A percentile compares a stretch with the other conserved stretches of the same genome.
phyloP scores from a whole-genome alignment of 208 protist species.

The Trypanosoma avium region DNA sequence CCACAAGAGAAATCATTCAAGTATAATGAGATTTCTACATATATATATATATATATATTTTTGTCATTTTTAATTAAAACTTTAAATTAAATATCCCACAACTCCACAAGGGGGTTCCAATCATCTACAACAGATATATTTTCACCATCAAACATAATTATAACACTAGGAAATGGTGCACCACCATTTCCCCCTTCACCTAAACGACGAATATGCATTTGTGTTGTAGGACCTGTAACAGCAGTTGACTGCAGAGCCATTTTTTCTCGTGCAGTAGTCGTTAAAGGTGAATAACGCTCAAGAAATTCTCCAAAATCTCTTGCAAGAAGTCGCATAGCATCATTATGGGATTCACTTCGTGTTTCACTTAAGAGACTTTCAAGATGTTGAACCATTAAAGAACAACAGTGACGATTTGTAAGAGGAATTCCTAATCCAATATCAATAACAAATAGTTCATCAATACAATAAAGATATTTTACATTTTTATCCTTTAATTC shows the following conservation, averaged over 20 bases:
- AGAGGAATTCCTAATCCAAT: constrained; percentile 71
- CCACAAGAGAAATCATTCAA: too few relatives aligned
- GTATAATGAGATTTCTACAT: too few relatives aligned
- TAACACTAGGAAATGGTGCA: constrained; percentile 58
- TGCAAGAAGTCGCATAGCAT: constrained; percentile 60
- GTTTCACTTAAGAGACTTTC: constrained; percentile 43
- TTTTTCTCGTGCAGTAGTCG: constrained; percentile 40
- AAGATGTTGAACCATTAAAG: constrained; percentile 38
- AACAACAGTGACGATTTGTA: constrained; percentile 47
- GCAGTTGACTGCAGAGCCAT: constrained; percentile 63
- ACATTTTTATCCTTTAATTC: background rate
- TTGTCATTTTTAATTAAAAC: background rate
- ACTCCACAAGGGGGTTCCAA: constrained; percentile 57
- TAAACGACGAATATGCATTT: constrained; percentile 65
- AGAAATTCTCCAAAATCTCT: constrained; percentile 68
- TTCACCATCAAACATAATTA: constrained; percentile 60
- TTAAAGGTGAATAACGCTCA: constrained; percentile 68
- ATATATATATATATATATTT: background rate
- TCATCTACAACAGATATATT: constrained; percentile 56
- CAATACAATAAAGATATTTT: constrained; percentile 28
- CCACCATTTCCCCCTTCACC: constrained; percentile 52
- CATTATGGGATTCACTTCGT: constrained; percentile 56
- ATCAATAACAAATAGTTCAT: constrained; percentile 38
- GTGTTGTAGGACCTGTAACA: constrained; percentile 50
- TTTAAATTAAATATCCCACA: constrained; percentile 14